A percentile compares a stretch with the other conserved stretches of the same genome.
phyloP scores from a whole-genome alignment of 2,329 filamentous ascomycete genomes.

The Ascochyta koolunga region DNA sequence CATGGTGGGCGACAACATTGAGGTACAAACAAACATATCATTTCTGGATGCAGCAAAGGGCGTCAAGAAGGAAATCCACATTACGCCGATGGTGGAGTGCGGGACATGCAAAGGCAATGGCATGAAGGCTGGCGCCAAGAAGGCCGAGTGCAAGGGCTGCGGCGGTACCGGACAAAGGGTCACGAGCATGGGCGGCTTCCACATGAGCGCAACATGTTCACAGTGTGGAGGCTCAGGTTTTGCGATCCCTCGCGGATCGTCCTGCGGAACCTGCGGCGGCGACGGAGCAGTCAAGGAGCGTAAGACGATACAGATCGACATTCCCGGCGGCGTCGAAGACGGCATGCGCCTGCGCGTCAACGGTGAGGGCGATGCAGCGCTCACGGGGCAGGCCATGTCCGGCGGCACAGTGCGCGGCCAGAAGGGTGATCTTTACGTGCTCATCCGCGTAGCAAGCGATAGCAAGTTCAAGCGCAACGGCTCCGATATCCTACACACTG shows the following conservation, averaged over 20 bases:
- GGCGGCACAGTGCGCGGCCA: slow-evolving; percentile 65
- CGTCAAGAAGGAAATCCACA: slow-evolving; percentile 82
- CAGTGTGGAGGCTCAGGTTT: slow-evolving; percentile 80
- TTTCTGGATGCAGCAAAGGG: slow-evolving; percentile 98
- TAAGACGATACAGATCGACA: slow-evolving; percentile 85
- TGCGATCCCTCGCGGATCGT: slow-evolving; percentile 76
- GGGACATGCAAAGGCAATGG: slow-evolving; percentile 83
- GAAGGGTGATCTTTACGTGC: slow-evolving; percentile 88
- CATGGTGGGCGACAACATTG: slow-evolving; percentile 92
- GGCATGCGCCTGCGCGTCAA: slow-evolving; percentile 88
- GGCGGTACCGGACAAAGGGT: slow-evolving; percentile 86
- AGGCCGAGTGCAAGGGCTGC: slow-evolving; percentile 76
- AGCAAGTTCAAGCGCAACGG: slow-evolving; percentile 86
- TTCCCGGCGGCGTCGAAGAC: slow-evolving; percentile 94
- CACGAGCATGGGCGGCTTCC: slow-evolving; percentile 92
- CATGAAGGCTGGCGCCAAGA: slow-evolving; percentile 78
- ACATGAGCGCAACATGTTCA: slow-evolving; percentile 89
- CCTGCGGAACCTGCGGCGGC: slow-evolving; percentile 80
- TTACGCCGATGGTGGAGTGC: slow-evolving; percentile 82
- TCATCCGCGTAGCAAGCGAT: slow-evolving; percentile 87
- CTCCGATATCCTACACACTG: slow-evolving; percentile 90
- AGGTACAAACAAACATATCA: slow-evolving; percentile 88
- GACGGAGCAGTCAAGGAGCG: slow-evolving; percentile 83
- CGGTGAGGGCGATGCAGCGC: slow-evolving; percentile 85
- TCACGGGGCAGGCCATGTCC: slow-evolving; percentile 72